Base-by-base conservation (phyloP, 2,329 filamentous ascomycete genomes). In the Stagonosporopsis chrysanthemi region DNA sequence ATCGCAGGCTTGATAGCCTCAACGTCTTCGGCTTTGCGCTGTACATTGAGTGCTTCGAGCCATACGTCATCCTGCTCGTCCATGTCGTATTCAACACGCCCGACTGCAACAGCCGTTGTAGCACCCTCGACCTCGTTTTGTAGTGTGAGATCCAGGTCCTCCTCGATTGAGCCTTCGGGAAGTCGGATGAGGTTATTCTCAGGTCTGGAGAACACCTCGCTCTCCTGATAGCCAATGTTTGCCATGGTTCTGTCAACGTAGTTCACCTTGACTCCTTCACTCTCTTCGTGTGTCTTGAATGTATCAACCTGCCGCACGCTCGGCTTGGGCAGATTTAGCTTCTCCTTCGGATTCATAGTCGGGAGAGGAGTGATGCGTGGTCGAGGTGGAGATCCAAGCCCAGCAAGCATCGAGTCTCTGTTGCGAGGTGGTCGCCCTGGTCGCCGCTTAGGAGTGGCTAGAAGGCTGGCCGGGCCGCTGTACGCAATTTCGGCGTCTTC, bases 21-120 rank as follows among this genome's bases (percentile, higher is more conserved):
- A 22, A 91, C 86, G 42, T 89, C 87, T 64, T 90, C 86, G 23
- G 85, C 83, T 72, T 88, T 90, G 56, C 95, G 87, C 68, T 90
- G 87, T 12, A 81, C 79, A 69, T 99, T 99, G 73, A 94, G 87
- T 36, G 87, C 86, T 66, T 95, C 90, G 24, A 99, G 81, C 95
- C 95, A 99, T 79, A 93, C 92, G 65, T 97, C 92, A 75, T 99
- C 95, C 72, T 99, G 95, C 77, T 99, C 95, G 72, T 99, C 95
- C 95, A 99, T 99, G 75, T 99, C 95, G 75, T 99, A 99, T 74
- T 99, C 95, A 19, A 99, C 95, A 54, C 91, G 88, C 12, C 92
- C 91, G 36, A 96, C 72, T 11, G 76, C 71, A 19, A 78, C 72
- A 3, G 74, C 84, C 17, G 81, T 81, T 36, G 81, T 77, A 50